These are phyloP conservation scores for Raffaelea ambrosiae DNA, from an alignment of 2,329 filamentous ascomycete genomes.

Conservation along the genomic window DNA sequence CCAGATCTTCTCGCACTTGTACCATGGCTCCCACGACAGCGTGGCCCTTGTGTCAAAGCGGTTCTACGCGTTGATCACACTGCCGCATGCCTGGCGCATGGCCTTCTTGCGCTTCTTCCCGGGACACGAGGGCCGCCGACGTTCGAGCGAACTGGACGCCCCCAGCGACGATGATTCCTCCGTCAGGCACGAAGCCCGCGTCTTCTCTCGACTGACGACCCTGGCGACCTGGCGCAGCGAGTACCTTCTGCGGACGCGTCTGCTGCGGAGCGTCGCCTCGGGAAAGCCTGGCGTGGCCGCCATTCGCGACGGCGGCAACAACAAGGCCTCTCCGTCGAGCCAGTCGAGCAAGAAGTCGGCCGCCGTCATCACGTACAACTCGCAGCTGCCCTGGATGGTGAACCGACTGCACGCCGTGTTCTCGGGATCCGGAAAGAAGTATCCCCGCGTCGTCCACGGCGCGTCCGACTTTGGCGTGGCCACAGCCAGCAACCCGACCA, in stretches of 20 bases:
- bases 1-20: slow-evolving; percentile 82
- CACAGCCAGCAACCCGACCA: slow-evolving; percentile 73
- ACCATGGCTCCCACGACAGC: slow-evolving; percentile 72
- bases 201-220: slow-evolving; percentile 73
- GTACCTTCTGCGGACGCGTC: slow-evolving; percentile 78
- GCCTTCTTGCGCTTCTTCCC: slow-evolving; percentile 89
- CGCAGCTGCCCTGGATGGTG: slow-evolving; percentile 69
- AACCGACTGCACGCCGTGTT: slow-evolving; percentile 76
- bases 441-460: slow-evolving; percentile 75
- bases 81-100: slow-evolving; percentile 86
- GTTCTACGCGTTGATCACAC: slow-evolving; percentile 80
- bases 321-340: slow-evolving; percentile 27
- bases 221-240: slow-evolving; percentile 94
- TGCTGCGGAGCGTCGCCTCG: slow-evolving; percentile 70
- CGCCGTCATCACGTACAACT: slow-evolving; percentile 77
- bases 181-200: slow-evolving; percentile 63
- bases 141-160: not conserved
- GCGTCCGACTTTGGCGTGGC: slow-evolving; percentile 68
- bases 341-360: slow-evolving; percentile 55
- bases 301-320: slow-evolving; percentile 36
- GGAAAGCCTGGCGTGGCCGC: slow-evolving; percentile 62
- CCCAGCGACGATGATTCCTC: slow-evolving; percentile 26
- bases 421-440: slow-evolving; percentile 50
- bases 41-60: slow-evolving; percentile 81
- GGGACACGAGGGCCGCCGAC: slow-evolving; percentile 37